phyloP scores from a whole-genome alignment of 31 red algal species.

The Porphyra umbilicalis region DNA sequence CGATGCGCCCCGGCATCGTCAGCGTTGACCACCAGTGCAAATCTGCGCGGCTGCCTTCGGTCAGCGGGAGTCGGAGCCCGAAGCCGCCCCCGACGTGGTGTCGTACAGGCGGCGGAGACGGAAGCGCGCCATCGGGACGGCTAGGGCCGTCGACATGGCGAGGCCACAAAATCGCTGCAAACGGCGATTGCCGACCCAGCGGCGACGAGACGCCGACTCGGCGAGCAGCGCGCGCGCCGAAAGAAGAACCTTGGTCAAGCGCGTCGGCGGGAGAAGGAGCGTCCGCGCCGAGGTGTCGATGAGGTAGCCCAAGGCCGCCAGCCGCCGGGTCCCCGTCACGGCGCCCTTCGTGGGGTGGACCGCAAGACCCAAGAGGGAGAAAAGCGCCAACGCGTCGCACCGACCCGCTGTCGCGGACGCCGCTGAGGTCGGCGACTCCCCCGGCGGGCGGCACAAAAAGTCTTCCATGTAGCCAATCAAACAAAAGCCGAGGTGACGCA shows the following conservation, averaged over 20 bases:
- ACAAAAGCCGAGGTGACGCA: background rate
- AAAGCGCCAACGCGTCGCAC: background rate
- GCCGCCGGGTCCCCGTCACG: too few species aligned
- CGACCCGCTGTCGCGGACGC: background rate
- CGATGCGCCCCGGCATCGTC: background rate
- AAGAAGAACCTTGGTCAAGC: too few species aligned
- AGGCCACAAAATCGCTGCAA: background rate
- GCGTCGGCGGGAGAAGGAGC: too few species aligned
- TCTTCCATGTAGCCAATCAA: background rate
- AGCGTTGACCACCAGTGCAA: background rate
- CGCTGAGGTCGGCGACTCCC: background rate
- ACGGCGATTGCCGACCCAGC: too few species aligned
- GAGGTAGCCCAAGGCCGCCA: too few species aligned
- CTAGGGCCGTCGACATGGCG: background rate
- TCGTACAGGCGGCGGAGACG: background rate
- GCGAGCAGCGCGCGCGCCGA: too few species aligned
- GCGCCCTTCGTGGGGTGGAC: background rate
- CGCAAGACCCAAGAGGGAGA: background rate
- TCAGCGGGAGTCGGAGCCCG: background rate
- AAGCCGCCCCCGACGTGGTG: too few species aligned
- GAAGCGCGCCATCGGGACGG: background rate
- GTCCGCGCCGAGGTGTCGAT: too few species aligned
- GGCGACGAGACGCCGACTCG: background rate
- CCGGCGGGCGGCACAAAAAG: background rate
- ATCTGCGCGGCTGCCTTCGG: background rate